These are phyloP conservation scores for Amorphotheca resinae DNA, from an alignment of 495 filamentous ascomycete species.

Conservation along the genomic window DNA sequence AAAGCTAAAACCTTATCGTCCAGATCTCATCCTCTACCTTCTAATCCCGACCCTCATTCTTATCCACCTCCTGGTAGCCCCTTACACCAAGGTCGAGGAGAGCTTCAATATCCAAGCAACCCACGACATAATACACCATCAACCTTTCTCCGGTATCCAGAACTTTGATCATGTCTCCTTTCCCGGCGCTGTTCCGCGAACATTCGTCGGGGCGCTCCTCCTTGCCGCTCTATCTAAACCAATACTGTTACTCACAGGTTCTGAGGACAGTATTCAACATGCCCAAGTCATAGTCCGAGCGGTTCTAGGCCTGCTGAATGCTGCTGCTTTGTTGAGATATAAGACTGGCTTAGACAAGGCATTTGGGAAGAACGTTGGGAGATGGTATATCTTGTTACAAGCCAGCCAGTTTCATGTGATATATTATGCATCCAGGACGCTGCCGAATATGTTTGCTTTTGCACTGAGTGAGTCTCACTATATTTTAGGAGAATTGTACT, in stretches of 20 bases:
- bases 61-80: constrained; percentile 63
- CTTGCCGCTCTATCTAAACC: constrained; percentile 60
- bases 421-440: constrained; percentile 83
- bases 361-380: constrained; percentile 56
- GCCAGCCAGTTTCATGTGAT: constrained; percentile 84
- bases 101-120: constrained; percentile 95
- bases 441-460: constrained; percentile 98
- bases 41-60: constrained; percentile 55
- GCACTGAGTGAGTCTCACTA: constrained; percentile 43
- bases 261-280: constrained; percentile 23
- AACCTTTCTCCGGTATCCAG: constrained; percentile 45
- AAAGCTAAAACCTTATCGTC: not conserved
- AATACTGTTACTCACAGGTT: constrained; percentile 33
- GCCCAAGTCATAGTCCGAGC: constrained; percentile 51
- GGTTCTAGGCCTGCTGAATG: constrained; percentile 70
- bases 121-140: constrained; percentile 78
- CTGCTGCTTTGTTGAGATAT: constrained; percentile 50
- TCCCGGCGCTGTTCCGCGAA: constrained; percentile 80
- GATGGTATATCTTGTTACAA: constrained; percentile 78
- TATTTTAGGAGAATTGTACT: constrained; percentile 3
- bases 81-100: constrained; percentile 98
- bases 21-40: constrained; percentile 41
- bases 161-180: constrained; percentile 87
- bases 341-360: constrained; percentile 47
- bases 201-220: constrained; percentile 67